These are phyloP conservation scores for Talaromyces trachyspermus DNA, from an alignment of 495 filamentous ascomycete genomes.

Conservation along the genomic window DNA sequence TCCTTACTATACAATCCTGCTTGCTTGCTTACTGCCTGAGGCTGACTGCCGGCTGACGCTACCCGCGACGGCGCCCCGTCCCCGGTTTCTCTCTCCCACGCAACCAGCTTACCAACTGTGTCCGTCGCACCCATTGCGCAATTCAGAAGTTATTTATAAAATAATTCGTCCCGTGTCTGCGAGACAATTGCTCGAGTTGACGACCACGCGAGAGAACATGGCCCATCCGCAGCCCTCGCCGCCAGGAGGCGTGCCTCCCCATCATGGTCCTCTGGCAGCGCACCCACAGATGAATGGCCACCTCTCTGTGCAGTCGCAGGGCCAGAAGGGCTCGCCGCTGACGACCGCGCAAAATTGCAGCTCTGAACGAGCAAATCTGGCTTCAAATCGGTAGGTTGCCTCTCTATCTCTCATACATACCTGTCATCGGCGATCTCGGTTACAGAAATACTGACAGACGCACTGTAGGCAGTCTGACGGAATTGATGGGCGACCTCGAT, in stretches of 20 bases:
- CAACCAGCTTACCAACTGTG: too few relatives aligned
- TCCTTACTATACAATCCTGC: too few relatives aligned
- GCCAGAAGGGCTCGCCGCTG: slow-evolving; percentile 39
- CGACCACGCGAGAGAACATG: slow-evolving; percentile 20
- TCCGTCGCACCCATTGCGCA: too few relatives aligned
- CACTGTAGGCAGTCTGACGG: slow-evolving; percentile 66
- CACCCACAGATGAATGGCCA: slow-evolving; percentile 48
- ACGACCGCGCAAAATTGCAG: slow-evolving; percentile 51
- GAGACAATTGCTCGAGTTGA: too few relatives aligned
- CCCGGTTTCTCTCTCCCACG: neutral
- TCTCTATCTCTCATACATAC: neutral
- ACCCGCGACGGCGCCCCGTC: neutral
- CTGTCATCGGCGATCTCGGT: neutral
- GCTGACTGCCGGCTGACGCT: neutral
- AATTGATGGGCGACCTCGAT: slow-evolving; percentile 81
- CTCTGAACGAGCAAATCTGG: slow-evolving; percentile 84
- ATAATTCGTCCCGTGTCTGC: too few relatives aligned
- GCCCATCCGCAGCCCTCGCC: slow-evolving; percentile 49
- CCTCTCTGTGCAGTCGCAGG: slow-evolving; percentile 45
- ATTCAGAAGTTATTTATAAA: too few relatives aligned
- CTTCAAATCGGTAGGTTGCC: slow-evolving; percentile 83
- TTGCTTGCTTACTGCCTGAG: too few relatives aligned
- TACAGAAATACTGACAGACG: neutral
- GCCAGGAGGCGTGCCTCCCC: slow-evolving; percentile 39
- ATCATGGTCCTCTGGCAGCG: slow-evolving; percentile 41